phyloP scores from a whole-genome alignment of 345 rosid genomes.

The Ceriops decandra region DNA sequence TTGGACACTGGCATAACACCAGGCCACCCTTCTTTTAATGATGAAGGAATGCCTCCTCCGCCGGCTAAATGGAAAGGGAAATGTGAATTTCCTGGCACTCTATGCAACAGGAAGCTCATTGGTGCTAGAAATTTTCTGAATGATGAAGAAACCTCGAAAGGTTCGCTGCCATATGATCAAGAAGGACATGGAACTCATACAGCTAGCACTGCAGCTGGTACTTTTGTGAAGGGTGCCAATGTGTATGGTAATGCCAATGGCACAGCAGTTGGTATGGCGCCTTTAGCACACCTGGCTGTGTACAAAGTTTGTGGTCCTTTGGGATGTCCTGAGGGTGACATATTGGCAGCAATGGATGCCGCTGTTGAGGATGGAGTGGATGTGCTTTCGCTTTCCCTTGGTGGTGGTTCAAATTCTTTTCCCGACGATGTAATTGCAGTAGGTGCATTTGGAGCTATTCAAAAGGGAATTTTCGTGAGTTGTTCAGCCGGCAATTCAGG shows the following conservation, averaged over 20 bases:
- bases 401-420: constrained; percentile 28
- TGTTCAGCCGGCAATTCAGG: constrained; percentile 38
- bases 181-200: constrained; percentile 25
- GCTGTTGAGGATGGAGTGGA: constrained; percentile 68
- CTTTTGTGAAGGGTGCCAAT: constrained; percentile 31
- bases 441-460: constrained; percentile 30
- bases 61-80: constrained; percentile 29
- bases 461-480: constrained; percentile 32
- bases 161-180: constrained; percentile 6
- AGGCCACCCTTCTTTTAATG: constrained; percentile 21
- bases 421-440: constrained; percentile 25
- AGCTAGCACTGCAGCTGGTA: constrained; percentile 46
- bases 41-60: constrained; percentile 17
- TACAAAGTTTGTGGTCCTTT: constrained; percentile 55
- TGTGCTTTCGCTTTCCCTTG: constrained; percentile 53
- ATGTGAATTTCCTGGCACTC: constrained; percentile 17
- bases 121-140: constrained; percentile 20
- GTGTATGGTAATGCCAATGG: constrained; percentile 52
- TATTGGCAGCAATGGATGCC: constrained; percentile 57
- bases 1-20: constrained; percentile 24
- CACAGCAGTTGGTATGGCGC: constrained; percentile 41
- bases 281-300: constrained; percentile 53
- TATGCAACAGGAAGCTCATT: constrained; percentile 24
- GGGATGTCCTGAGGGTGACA: constrained; percentile 51
- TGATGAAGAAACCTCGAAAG: background rate